Evolutionary conservation across 371 early-diverging fungal species (phyloP).

Genomic region (Batrachochytrium dendrobatidis): DNA sequence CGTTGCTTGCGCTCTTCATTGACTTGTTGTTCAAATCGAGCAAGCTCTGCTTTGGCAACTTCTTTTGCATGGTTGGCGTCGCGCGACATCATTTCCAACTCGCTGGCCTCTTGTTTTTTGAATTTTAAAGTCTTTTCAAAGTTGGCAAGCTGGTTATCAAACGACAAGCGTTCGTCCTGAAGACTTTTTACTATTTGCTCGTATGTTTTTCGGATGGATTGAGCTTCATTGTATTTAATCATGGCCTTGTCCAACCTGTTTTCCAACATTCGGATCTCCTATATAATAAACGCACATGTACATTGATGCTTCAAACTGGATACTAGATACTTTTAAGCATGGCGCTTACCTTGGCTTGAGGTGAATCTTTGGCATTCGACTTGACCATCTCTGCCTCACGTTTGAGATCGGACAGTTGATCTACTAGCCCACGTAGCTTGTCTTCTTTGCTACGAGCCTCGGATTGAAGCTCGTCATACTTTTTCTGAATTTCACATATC

Average conservation of each 20-base stretch:
- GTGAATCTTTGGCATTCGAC: constrained; percentile 35
- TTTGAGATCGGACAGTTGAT: constrained; percentile 37
- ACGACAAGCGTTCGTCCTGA: constrained; percentile 49
- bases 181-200: constrained; percentile 47
- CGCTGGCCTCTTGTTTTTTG: constrained; percentile 43
- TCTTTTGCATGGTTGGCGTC: constrained; percentile 54
- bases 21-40: constrained; percentile 45
- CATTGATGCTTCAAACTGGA: neutral
- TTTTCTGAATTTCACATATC: constrained; percentile 46
- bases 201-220: constrained; percentile 49
- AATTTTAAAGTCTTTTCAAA: constrained; percentile 43
- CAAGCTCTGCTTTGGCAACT: constrained; percentile 46
- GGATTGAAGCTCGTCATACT: constrained; percentile 46
- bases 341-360: constrained; percentile 36
- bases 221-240: constrained; percentile 55
- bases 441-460: constrained; percentile 38
- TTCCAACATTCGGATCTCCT: constrained; percentile 48
- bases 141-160: constrained; percentile 45
- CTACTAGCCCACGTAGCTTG: constrained; percentile 29
- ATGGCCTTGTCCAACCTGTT: constrained; percentile 51
- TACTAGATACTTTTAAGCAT: too few relatives aligned
- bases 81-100: constrained; percentile 45
- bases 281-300: too few relatives aligned
- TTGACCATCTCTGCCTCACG: constrained; percentile 38
- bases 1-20: constrained; percentile 49